These are phyloP conservation scores for Peronospora tabacina DNA, from an alignment of 352 stramenopile species.

Conservation along the genomic window DNA sequence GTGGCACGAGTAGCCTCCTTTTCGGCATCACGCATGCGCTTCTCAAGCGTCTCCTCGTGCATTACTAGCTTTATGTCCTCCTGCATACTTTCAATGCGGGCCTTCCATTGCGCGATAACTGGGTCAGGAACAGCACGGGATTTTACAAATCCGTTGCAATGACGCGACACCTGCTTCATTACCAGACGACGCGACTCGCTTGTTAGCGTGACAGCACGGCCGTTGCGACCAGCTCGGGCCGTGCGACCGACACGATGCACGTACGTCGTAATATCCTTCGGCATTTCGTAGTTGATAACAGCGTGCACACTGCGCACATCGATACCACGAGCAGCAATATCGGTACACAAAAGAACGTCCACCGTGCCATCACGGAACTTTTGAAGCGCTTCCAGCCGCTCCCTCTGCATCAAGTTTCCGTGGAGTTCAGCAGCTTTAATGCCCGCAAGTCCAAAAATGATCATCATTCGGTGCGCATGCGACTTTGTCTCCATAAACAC, in stretches of 20 bases:
- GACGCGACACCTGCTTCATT: constrained; percentile 91
- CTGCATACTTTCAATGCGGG: constrained; percentile 77
- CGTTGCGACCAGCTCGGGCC: constrained; percentile 92
- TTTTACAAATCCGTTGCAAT: constrained; percentile 88
- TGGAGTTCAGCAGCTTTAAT: constrained; percentile 97
- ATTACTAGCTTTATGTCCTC: constrained; percentile 70
- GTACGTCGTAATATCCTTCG: constrained; percentile 96
- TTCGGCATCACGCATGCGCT: constrained; percentile 84
- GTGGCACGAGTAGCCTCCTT: constrained; percentile 83
- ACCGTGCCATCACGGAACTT: constrained; percentile 92
- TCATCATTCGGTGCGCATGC: constrained; percentile 94
- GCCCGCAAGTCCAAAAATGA: constrained; percentile 92
- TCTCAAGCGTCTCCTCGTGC: constrained; percentile 86
- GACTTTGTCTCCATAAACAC: constrained; percentile 99
- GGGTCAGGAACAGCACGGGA: constrained; percentile 82
- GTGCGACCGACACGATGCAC: constrained; percentile 98
- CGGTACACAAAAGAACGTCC: constrained; percentile 96
- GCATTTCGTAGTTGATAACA: constrained; percentile 99
- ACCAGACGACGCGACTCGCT: constrained; percentile 86
- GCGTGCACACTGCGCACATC: constrained; percentile 96
- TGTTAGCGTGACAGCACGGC: constrained; percentile 84
- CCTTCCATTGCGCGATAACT: constrained; percentile 84
- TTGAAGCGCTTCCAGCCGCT: constrained; percentile 94
- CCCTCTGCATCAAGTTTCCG: constrained; percentile 94
- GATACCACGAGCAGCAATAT: constrained; percentile 97